Evolutionary conservation across 2,329 filamentous ascomycete genomes (phyloP).

Genomic region (Sarocladium strictum): DNA sequence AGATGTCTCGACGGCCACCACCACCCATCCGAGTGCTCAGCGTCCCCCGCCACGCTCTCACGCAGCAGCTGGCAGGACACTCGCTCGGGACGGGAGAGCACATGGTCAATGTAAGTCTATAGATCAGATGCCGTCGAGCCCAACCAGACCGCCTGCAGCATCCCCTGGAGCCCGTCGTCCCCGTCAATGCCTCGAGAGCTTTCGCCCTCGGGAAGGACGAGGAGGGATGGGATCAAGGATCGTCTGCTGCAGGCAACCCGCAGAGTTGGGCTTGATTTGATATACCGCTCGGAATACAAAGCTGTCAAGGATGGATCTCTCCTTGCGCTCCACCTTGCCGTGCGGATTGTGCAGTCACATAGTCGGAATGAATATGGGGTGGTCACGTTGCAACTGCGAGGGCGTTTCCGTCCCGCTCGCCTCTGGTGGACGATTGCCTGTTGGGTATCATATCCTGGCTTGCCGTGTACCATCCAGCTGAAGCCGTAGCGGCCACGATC

Average conservation of each 20-base stretch:
- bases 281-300: constrained; percentile 74
- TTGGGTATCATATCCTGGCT: constrained; percentile 32
- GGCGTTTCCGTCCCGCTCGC: not conserved
- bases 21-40: constrained; percentile 26
- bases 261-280: constrained; percentile 26
- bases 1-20: constrained; percentile 38
- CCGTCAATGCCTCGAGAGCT: not conserved
- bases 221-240: constrained; percentile 38
- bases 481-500: not conserved
- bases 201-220: constrained; percentile 15
- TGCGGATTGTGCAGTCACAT: constrained; percentile 42
- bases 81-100: constrained; percentile 5
- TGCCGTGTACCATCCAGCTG: not conserved
- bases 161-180: not conserved
- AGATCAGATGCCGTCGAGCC: constrained; percentile 7
- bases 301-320: constrained; percentile 67
- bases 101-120: constrained; percentile 8
- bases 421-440: constrained; percentile 11
- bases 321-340: constrained; percentile 72
- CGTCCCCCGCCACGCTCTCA: constrained; percentile 20
- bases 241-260: not conserved
- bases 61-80: constrained; percentile 2
- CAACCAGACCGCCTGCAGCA: not conserved
- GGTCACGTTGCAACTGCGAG: not conserved
- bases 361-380: not conserved